Evolutionary conservation across 192 early-diverging fungal genomes (phyloP).

Genomic region (Pecoramyces ruminantium): DNA sequence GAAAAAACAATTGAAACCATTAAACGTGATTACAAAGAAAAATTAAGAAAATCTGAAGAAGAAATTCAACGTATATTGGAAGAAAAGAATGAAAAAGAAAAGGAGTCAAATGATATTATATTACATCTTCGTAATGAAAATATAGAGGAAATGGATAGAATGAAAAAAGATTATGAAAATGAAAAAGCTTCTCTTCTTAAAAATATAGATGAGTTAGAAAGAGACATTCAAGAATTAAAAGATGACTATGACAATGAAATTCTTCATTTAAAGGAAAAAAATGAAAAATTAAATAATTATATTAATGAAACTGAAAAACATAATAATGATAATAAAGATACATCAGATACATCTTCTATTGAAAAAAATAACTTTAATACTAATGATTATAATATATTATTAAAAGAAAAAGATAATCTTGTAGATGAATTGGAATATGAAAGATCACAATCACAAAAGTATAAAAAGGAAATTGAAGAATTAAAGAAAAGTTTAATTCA

Average conservation of each 20-base stretch:
- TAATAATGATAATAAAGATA: not conserved
- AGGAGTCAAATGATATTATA: not conserved
- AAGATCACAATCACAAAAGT: not conserved
- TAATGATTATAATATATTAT: not conserved
- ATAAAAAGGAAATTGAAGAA: not conserved
- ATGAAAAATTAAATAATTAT: not conserved
- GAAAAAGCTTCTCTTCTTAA: not conserved
- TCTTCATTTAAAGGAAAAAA: not conserved
- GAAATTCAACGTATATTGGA: not conserved
- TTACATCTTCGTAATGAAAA: not conserved
- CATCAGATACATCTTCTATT: too few relatives aligned
- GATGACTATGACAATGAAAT: not conserved
- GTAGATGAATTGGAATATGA: not conserved
- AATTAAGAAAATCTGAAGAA: not conserved
- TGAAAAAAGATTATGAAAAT: not conserved
- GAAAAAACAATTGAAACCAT: not conserved
- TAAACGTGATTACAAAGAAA: not conserved
- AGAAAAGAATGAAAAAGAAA: not conserved
- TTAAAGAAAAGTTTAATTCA: not conserved
- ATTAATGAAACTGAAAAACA: not conserved
- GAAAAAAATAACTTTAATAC: too few relatives aligned
- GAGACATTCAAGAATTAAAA: not conserved
- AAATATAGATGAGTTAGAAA: not conserved
- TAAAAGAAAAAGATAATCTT: not conserved
- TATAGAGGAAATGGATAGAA: not conserved